Percentiles rank a stretch among this genome's conserved stretches.
Evolutionary conservation across 2,329 filamentous ascomycete species (phyloP).

Genomic region (Xylariomycetidae sp.): DNA sequence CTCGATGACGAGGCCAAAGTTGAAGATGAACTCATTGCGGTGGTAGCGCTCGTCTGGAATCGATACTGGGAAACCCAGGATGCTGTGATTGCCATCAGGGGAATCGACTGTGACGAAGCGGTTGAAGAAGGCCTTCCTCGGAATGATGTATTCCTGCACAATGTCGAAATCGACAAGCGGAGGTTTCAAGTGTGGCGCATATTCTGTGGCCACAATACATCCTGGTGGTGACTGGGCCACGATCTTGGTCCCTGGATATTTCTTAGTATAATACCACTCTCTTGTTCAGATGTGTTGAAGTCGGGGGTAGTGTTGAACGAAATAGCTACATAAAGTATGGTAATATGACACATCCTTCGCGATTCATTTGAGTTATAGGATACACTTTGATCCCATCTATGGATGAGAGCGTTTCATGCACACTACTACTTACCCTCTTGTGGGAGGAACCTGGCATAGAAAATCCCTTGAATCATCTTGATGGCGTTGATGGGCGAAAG

Average conservation of each 20-base stretch:
- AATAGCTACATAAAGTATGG: not conserved
- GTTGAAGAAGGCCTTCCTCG: constrained; percentile 91
- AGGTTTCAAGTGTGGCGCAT: constrained; percentile 36
- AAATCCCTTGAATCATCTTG: constrained; percentile 63
- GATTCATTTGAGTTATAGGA: not conserved
- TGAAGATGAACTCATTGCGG: constrained; percentile 97
- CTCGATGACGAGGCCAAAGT: constrained; percentile 81
- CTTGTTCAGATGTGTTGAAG: no score
- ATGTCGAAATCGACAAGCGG: constrained; percentile 80
- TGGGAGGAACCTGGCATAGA: constrained; percentile 63
- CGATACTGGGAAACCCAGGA: constrained; percentile 85
- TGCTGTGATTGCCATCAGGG: constrained; percentile 60
- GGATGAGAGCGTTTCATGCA: no score
- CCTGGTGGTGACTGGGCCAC: constrained; percentile 58
- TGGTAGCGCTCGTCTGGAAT: constrained; percentile 77
- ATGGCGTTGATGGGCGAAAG: no score
- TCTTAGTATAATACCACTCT: constrained; percentile 16
- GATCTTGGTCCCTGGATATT: constrained; percentile 50
- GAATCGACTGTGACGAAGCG: constrained; percentile 78
- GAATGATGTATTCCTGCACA: constrained; percentile 88
- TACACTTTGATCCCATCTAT: no score
- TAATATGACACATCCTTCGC: not conserved
- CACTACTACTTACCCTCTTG: constrained; percentile 49
- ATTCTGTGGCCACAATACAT: constrained; percentile 47
- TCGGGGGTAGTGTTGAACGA: not conserved